phyloP scores from a whole-genome alignment of 192 early-diverging fungal genomes.

The Gigaspora rosea region DNA sequence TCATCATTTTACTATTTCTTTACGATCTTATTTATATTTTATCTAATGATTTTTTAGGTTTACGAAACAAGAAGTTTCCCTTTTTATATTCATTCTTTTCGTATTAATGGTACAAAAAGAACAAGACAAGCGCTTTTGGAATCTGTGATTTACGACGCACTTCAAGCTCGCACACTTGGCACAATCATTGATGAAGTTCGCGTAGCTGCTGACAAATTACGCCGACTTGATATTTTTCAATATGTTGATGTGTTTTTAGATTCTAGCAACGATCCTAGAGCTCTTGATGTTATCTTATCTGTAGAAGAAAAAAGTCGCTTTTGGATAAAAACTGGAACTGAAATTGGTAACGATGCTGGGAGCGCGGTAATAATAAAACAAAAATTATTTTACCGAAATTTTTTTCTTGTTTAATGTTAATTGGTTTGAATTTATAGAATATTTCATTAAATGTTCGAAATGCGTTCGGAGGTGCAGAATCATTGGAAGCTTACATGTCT shows the following conservation, averaged over 20 bases:
- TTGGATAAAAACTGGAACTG: constrained; percentile 83
- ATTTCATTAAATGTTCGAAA: constrained; percentile 74
- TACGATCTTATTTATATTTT: no score
- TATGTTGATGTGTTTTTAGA: constrained; percentile 70
- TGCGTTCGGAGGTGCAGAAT: constrained; percentile 87
- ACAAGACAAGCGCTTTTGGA: constrained; percentile 55
- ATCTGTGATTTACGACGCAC: constrained; percentile 38
- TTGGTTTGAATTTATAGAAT: constrained; percentile 24
- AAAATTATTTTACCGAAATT: neutral
- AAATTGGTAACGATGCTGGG: constrained; percentile 87
- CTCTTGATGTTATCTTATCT: constrained; percentile 71
- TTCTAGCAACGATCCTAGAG: constrained; percentile 45
- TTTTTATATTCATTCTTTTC: constrained; percentile 32
- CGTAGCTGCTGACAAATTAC: constrained; percentile 55
- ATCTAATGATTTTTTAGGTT: neutral
- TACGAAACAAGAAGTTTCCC: neutral
- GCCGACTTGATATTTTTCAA: constrained; percentile 72
- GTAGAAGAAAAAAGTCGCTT: constrained; percentile 75
- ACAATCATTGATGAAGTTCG: constrained; percentile 62
- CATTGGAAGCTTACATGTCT: constrained; percentile 68
- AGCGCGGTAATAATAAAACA: constrained; percentile 57
- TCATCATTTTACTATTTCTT: no score
- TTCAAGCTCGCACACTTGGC: constrained; percentile 57
- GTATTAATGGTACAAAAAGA: constrained; percentile 36
- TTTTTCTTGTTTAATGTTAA: no score